A percentile compares a stretch with the other conserved stretches of the same genome.
Conservation (phyloP, 768 basidiomycete species). For the Dendrothele bispora region DNA sequence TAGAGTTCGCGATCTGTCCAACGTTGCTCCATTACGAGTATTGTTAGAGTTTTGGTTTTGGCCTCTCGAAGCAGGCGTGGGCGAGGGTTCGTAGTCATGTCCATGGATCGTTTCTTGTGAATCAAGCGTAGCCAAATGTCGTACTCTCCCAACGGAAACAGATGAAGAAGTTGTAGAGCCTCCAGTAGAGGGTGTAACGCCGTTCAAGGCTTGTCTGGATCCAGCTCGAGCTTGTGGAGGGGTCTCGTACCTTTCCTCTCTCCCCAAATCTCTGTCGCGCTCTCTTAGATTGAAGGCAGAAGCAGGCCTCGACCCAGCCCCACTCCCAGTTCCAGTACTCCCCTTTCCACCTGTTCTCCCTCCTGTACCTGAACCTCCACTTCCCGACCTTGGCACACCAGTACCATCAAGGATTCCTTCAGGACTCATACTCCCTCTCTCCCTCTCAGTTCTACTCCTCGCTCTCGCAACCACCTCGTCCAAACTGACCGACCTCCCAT, state of each 20-base stretch:
- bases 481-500: conserved; percentile 53
- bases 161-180: conserved; percentile 44
- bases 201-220: conserved; percentile 12
- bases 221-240: conserved; percentile 23
- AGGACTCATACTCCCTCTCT: conserved; percentile 31
- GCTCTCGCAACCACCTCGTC: conserved; percentile 46
- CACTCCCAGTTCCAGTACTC: conserved; percentile 57
- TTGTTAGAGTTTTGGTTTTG: conserved; percentile 11
- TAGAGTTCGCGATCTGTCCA: conserved; percentile 46
- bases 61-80: conserved; percentile 40
- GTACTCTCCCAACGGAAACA: conserved; percentile 60
- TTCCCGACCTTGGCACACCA: too few species aligned
- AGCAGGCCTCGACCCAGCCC: conserved; percentile 46
- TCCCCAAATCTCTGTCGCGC: too few species aligned
- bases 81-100: conserved; percentile 38
- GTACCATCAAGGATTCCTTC: conserved; percentile 21
- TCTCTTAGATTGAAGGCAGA: conserved; percentile 24
- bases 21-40: conserved; percentile 14
- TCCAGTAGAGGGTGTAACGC: background rate
- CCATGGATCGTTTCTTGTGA: conserved; percentile 44
- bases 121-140: conserved; percentile 34
- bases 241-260: conserved; percentile 19
- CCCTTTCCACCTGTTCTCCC: conserved; percentile 41
- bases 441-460: conserved; percentile 15
- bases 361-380: too few species aligned